Evolutionary conservation across 345 rosid genomes (phyloP).

Genomic region (Aquilaria malaccensis): DNA sequence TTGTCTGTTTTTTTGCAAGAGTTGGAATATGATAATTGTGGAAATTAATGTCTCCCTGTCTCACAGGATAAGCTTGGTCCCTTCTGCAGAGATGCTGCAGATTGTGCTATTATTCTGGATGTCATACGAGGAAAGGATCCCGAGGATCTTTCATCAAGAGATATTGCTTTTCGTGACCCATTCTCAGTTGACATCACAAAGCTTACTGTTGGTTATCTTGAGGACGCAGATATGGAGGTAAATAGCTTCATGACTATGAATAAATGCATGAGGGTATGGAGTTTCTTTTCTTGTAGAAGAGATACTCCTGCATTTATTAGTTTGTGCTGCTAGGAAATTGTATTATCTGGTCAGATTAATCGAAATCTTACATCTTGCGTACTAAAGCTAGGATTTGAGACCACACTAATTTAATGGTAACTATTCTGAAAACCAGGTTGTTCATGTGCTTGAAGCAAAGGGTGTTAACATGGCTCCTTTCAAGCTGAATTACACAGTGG

Average conservation of each 20-base stretch:
- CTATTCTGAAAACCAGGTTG: constrained; percentile 37
- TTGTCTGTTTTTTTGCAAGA: background rate
- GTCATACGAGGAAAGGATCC: constrained; percentile 72
- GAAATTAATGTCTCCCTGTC: constrained; percentile 7
- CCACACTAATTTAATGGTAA: background rate
- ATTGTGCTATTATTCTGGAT: constrained; percentile 62
- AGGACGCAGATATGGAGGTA: constrained; percentile 92
- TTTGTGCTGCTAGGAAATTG: too few species aligned
- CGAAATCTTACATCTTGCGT: too few species aligned
- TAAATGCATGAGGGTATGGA: too few species aligned
- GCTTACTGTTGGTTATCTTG: constrained; percentile 76
- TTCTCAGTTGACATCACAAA: constrained; percentile 65
- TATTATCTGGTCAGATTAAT: too few species aligned
- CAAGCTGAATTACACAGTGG: constrained; percentile 61
- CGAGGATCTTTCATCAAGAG: constrained; percentile 69
- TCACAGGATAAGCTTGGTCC: constrained; percentile 84
- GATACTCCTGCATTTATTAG: too few species aligned
- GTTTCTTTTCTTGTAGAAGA: too few species aligned
- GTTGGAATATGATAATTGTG: background rate
- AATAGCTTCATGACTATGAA: background rate
- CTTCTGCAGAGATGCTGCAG: constrained; percentile 59
- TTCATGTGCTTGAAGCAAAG: constrained; percentile 56
- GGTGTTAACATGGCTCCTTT: constrained; percentile 84
- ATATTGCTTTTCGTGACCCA: constrained; percentile 57
- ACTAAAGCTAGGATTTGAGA: too few species aligned